phyloP scores from a whole-genome alignment of 2,329 filamentous ascomycete genomes.

The Podosphaera leucotricha region DNA sequence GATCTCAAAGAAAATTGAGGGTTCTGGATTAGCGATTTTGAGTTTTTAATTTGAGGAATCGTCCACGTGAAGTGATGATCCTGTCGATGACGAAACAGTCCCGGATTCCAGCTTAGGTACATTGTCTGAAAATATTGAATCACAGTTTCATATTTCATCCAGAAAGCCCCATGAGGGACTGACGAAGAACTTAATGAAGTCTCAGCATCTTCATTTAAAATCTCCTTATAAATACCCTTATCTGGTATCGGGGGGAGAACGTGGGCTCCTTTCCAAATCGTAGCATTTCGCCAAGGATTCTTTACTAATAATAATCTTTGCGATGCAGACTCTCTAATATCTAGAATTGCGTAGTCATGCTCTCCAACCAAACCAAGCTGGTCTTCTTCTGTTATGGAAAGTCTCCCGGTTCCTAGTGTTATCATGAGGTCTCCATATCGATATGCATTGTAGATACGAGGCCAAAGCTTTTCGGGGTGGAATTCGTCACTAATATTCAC shows the following conservation, averaged over 20 bases:
- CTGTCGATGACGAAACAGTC: constrained; percentile 55
- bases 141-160: constrained; percentile 76
- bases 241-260: constrained; percentile 1
- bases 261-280: constrained; percentile 38
- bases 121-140: constrained; percentile 85
- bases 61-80: constrained; percentile 84
- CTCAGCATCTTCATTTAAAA: constrained; percentile 4
- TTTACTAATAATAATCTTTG: constrained; percentile 60
- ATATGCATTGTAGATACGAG: constrained; percentile 50
- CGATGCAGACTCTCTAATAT: constrained; percentile 41
- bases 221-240: constrained; percentile 6
- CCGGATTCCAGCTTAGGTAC: constrained; percentile 93
- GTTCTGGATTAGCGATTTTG: constrained; percentile 36
- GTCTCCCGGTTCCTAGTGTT: constrained; percentile 70
- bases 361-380: constrained; percentile 65
- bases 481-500: constrained; percentile 42
- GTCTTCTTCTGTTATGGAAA: constrained; percentile 54
- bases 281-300: constrained; percentile 82
- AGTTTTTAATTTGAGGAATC: constrained; percentile 23
- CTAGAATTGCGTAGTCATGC: constrained; percentile 82
- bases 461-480: constrained; percentile 55
- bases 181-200: constrained; percentile 7
- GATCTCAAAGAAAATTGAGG: constrained; percentile 50
- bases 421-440: constrained; percentile 59
- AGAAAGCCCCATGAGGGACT: constrained; percentile 53